Evolutionary conservation across 164 flowering plant genomes (phyloP), one percentile per base, ranked within the genome.

Genomic region (Brasenia schreberi): DNA sequence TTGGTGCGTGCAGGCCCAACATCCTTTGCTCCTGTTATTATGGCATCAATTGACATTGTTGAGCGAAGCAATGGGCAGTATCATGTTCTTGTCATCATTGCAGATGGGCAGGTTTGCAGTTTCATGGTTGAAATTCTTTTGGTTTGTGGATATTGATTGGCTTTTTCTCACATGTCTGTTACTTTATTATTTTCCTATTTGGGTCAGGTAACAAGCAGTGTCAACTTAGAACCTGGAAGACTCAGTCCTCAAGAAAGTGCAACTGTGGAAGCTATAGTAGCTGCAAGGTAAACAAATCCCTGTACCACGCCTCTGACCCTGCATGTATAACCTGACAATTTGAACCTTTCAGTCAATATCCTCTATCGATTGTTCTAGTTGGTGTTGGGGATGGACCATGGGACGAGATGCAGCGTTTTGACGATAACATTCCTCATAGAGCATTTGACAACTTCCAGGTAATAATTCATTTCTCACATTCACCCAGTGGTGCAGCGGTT

Each of bases 351-450:
- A 89, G 97, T 73, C 77, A 77, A 5, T 89, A 78, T 74, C 93
- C 96, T 62, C 90, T 88, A n/a, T 87, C 96, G 45, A 89, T 91
- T 62, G 77, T 91, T 73, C 76, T 91, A 74, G 85, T 91, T 65
- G 97, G 97, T 18, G 92, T 91, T 53, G 96, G 97, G 19, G 97
- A 91, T 80, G 97, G 96, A 59, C 97, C 97, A n/a, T 89, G 97
- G 97, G 90, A 91, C 72, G 79, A 81, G 49, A 89, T 91, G 97
- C 69, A 83, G 59, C 82, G 75, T 19, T 91, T 91, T 76, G 97
- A 91, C 67, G 97, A 91, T 74, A 81, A 86, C 69, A 82, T 91
- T 70, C 90, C 94, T 65, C 83, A 82, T 0, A 84, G 97, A 42
- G 65, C 76, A 66, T 91, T 91, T 74, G 97, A 91, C 69, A 91